Conservation (phyloP, 176 grass and related monocot genomes). For the Carex kokanica region DNA sequence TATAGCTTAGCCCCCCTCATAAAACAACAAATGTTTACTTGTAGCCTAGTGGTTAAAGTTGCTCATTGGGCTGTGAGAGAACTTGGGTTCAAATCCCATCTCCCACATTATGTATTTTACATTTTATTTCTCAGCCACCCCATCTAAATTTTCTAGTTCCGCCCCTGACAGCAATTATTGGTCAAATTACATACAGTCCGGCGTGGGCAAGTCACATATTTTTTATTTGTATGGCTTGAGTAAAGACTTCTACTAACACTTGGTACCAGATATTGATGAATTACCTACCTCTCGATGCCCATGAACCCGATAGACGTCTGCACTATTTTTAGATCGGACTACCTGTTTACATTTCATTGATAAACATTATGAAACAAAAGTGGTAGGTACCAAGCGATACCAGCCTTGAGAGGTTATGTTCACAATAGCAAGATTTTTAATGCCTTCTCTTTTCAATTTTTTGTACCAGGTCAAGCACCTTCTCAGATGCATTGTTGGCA, state of each 20-base stretch:
- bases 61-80: too few relatives aligned
- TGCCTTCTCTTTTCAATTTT: slow-evolving; percentile 4
- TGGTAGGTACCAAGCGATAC: background rate
- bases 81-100: too few relatives aligned
- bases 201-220: background rate
- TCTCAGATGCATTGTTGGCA: background rate
- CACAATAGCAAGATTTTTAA: background rate
- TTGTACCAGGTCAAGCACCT: background rate
- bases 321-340: background rate
- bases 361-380: background rate
- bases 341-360: background rate
- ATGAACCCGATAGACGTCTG: background rate
- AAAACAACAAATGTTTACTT: too few relatives aligned
- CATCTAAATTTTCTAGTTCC: too few relatives aligned
- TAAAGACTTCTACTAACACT: background rate
- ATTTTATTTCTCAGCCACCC: too few relatives aligned
- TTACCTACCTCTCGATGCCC: too few relatives aligned
- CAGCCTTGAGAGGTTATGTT: background rate
- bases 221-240: too few relatives aligned
- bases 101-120: too few relatives aligned
- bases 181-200: background rate
- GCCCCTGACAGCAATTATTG: background rate
- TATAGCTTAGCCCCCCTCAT: too few relatives aligned
- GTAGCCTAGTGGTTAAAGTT: too few relatives aligned
- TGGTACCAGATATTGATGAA: background rate